These are phyloP conservation scores for Aspergillus sclerotialis DNA, from an alignment of 2,329 filamentous ascomycete genomes.

Conservation along the genomic window DNA sequence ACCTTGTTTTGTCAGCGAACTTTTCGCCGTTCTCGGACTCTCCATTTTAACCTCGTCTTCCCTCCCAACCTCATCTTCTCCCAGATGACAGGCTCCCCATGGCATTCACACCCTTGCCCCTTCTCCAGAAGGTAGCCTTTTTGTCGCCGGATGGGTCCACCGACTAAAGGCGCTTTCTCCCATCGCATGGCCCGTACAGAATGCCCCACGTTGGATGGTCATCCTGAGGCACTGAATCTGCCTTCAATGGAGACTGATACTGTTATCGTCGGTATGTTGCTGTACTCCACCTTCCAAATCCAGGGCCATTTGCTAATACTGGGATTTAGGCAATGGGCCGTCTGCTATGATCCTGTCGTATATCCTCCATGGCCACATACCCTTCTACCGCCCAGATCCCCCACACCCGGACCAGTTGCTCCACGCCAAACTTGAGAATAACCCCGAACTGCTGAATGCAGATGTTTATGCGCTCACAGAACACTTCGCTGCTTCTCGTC, in stretches of 20 bases:
- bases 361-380: conserved; percentile 55
- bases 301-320: conserved; percentile 7
- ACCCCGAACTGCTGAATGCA: conserved; percentile 42
- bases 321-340: conserved; percentile 50
- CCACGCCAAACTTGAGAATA: conserved; percentile 46
- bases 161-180: conserved; percentile 3
- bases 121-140: conserved; percentile 13
- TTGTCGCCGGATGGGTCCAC: not conserved
- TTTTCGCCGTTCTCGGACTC: conserved; percentile 12
- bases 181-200: conserved; percentile 20
- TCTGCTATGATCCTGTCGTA: conserved; percentile 57
- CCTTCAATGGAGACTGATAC: conserved; percentile 34
- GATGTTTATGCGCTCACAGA: conserved; percentile 45
- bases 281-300: conserved; percentile 7
- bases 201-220: conserved; percentile 24
- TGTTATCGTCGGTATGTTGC: conserved; percentile 37
- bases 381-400: conserved; percentile 44
- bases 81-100: conserved; percentile 12
- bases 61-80: conserved; percentile 1
- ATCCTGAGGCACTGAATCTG: conserved; percentile 17
- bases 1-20: conserved; percentile 24
- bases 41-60: conserved; percentile 4
- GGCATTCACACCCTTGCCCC: conserved; percentile 13
- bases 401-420: conserved; percentile 53
- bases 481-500: conserved; percentile 50